phyloP scores from a whole-genome alignment of 1,284 basidiomycete genomes.

The Irpex sp. region DNA sequence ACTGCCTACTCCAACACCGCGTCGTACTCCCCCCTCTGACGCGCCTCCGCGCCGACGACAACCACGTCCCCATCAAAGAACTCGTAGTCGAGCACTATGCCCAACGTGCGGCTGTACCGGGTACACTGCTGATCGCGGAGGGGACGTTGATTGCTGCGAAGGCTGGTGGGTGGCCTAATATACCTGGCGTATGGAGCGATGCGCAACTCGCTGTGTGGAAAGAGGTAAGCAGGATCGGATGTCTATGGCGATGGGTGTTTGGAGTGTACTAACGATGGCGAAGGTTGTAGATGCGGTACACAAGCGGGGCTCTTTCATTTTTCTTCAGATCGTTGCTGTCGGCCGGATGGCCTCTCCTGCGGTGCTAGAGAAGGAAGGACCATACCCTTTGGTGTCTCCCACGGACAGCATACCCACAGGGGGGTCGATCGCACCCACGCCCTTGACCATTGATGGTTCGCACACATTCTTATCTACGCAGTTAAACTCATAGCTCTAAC shows the following conservation, averaged over 20 bases:
- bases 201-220: conserved; percentile 45
- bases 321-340: conserved; percentile 42
- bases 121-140: conserved; percentile 46
- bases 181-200: conserved; percentile 39
- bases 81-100: conserved; percentile 38
- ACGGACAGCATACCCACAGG: conserved; percentile 36
- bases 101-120: conserved; percentile 20
- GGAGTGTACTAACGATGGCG: not conserved
- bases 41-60: conserved; percentile 27
- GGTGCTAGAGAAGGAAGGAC: conserved; percentile 24
- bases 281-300: conserved; percentile 26
- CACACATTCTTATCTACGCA: too few relatives aligned
- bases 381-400: conserved; percentile 29
- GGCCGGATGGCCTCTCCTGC: conserved; percentile 32
- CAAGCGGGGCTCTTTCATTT: conserved; percentile 34
- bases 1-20: conserved; percentile 31
- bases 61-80: conserved; percentile 22
- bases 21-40: conserved; percentile 47
- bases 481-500: not conserved
- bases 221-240: conserved; percentile 28
- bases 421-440: conserved; percentile 15
- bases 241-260: too few relatives aligned
- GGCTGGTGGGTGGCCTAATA: conserved; percentile 32
- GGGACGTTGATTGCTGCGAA: conserved; percentile 36
- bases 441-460: not conserved